Conservation (phyloP, 2,329 filamentous ascomycete genomes). For the Ramularia collo-cygni region DNA sequence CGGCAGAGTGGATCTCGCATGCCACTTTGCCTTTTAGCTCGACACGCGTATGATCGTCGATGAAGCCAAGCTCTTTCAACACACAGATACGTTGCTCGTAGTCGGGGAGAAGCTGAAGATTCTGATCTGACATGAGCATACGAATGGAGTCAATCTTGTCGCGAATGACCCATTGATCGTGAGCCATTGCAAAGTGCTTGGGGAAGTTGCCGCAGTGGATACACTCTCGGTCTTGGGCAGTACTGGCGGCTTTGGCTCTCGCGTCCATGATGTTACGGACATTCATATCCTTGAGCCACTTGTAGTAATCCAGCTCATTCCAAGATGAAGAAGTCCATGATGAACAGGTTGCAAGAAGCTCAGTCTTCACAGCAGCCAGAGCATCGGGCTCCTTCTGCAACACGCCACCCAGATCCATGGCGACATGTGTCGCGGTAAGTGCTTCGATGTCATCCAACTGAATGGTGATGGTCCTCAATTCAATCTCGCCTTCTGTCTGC, state of each 20-base stretch:
- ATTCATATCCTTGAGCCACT: constrained; percentile 68
- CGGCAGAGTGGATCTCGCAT: constrained; percentile 94
- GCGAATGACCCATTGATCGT: constrained; percentile 93
- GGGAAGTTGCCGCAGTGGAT: constrained; percentile 69
- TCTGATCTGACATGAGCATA: constrained; percentile 88
- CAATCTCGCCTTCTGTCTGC: constrained; percentile 59
- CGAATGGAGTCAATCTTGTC: constrained; percentile 86
- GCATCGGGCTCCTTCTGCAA: constrained; percentile 41
- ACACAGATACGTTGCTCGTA: constrained; percentile 94
- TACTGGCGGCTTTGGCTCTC: constrained; percentile 56
- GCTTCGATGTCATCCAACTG: constrained; percentile 75
- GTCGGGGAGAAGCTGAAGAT: constrained; percentile 88
- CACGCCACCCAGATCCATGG: constrained; percentile 34
- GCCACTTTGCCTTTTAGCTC: constrained; percentile 97
- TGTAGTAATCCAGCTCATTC: constrained; percentile 76
- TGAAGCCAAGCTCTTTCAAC: constrained; percentile 83
- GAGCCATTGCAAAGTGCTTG: constrained; percentile 92
- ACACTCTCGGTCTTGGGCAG: constrained; percentile 59
- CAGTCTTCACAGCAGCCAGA: constrained; percentile 56
- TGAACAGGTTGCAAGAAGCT: constrained; percentile 61
- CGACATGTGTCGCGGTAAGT: constrained; percentile 60
- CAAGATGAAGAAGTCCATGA: constrained; percentile 70
- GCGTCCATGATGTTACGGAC: constrained; percentile 73
- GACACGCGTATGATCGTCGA: constrained; percentile 79
- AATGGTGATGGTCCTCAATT: constrained; percentile 61